Conservation (phyloP, 2,329 filamentous ascomycete species). For the Aureobasidium mangrovei region DNA sequence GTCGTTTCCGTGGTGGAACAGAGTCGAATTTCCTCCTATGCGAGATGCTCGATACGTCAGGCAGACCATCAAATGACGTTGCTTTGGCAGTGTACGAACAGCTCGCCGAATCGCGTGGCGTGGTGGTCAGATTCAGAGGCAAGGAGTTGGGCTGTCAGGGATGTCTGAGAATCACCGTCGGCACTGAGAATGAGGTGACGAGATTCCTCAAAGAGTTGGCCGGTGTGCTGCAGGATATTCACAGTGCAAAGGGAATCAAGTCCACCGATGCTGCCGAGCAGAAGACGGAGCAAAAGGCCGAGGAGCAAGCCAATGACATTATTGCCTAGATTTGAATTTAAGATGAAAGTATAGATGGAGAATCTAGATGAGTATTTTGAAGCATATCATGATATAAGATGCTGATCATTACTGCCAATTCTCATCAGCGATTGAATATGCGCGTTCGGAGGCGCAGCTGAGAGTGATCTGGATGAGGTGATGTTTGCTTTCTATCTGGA, state of each 20-base stretch:
- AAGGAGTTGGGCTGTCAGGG: conserved; percentile 86
- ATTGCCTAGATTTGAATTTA: conserved; percentile 30
- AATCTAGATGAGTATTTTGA: too few species aligned
- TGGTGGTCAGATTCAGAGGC: conserved; percentile 88
- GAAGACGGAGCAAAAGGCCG: conserved; percentile 36
- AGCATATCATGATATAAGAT: too few species aligned
- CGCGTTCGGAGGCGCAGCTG: too few species aligned
- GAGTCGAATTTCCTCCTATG: conserved; percentile 86
- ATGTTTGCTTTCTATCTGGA: too few species aligned
- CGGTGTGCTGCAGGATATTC: conserved; percentile 41
- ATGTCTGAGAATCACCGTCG: conserved; percentile 84
- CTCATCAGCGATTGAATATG: too few species aligned
- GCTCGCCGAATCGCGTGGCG: conserved; percentile 75
- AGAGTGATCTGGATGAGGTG: too few species aligned
- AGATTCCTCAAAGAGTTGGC: conserved; percentile 64
- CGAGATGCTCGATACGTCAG: conserved; percentile 65
- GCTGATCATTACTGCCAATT: too few species aligned
- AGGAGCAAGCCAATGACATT: conserved; percentile 42
- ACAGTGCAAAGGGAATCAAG: conserved; percentile 28
- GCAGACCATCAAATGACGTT: conserved; percentile 64
- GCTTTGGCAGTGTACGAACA: conserved; percentile 75
- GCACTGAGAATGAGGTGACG: conserved; percentile 78
- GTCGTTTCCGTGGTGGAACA: conserved; percentile 67
- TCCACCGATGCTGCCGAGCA: conserved; percentile 24
- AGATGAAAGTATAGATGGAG: too few species aligned